Evolutionary conservation across 257 asterid genomes (phyloP).

Genomic region (Gentiana macrophylla): DNA sequence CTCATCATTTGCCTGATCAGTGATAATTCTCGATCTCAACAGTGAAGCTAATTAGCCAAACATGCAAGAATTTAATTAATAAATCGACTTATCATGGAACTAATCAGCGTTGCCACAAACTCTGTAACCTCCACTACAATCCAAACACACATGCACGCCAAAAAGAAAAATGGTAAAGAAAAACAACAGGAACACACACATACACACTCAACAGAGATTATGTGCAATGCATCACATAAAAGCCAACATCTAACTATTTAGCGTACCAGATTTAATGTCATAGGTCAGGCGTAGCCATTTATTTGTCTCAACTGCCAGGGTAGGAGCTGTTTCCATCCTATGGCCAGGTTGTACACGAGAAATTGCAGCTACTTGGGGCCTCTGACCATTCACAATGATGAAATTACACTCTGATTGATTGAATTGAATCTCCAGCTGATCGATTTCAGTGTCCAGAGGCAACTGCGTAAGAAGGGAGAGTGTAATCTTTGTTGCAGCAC

Average conservation of each 20-base stretch:
- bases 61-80: too few relatives aligned
- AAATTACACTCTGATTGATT: conserved; percentile 91
- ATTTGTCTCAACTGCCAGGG: conserved; percentile 59
- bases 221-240: not conserved
- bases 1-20: too few relatives aligned
- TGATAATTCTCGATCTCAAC: too few relatives aligned
- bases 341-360: conserved; percentile 71
- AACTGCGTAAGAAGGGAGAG: conserved; percentile 79
- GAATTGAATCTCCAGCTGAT: conserved; percentile 95
- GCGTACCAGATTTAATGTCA: conserved; percentile 80
- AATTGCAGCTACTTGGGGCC: conserved; percentile 56
- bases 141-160: too few relatives aligned
- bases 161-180: too few relatives aligned
- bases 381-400: conserved; percentile 70
- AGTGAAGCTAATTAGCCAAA: too few relatives aligned
- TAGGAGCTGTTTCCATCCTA: conserved; percentile 77
- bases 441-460: conserved; percentile 71
- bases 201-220: not conserved
- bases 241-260: not conserved
- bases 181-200: too few relatives aligned
- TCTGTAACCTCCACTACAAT: too few relatives aligned
- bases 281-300: conserved; percentile 89
- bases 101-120: too few relatives aligned
- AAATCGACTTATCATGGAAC: too few relatives aligned
- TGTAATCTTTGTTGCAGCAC: conserved; percentile 57